Percentiles rank a stretch among this genome's conserved stretches.
These are phyloP conservation scores for Straminergon stramineum DNA, from an alignment of 225 moss, liverwort and hornwort species.

Conservation along the genomic window DNA sequence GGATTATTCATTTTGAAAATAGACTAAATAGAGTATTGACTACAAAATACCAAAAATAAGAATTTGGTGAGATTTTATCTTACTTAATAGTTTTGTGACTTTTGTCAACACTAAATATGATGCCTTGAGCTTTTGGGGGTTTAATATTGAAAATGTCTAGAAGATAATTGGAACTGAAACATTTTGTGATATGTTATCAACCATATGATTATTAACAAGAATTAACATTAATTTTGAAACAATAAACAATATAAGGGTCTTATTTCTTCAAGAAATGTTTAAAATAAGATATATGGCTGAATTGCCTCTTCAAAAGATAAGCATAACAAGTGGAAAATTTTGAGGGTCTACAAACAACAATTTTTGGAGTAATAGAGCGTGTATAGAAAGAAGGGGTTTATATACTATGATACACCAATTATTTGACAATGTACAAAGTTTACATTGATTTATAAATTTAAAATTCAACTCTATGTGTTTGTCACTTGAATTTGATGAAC, in stretches of 20 bases:
- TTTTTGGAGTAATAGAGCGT: too few species aligned
- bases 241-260: neutral
- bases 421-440: too few species aligned
- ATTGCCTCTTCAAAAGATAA: neutral
- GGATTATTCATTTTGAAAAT: neutral
- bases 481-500: neutral
- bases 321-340: neutral
- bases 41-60: too few species aligned
- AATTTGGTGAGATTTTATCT: too few species aligned
- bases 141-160: neutral
- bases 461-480: too few species aligned
- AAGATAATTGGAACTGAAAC: neutral
- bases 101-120: neutral
- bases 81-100: too few species aligned
- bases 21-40: neutral
- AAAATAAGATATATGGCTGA: neutral
- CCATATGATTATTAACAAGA: neutral
- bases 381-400: too few species aligned
- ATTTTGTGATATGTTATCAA: neutral
- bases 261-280: neutral
- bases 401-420: too few species aligned
- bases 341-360: neutral
- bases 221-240: neutral
- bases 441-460: too few species aligned
- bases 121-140: accelerated